Base-by-base conservation (phyloP, 2,329 filamentous ascomycete genomes). In the Stagonosporopsis tanaceti region DNA sequence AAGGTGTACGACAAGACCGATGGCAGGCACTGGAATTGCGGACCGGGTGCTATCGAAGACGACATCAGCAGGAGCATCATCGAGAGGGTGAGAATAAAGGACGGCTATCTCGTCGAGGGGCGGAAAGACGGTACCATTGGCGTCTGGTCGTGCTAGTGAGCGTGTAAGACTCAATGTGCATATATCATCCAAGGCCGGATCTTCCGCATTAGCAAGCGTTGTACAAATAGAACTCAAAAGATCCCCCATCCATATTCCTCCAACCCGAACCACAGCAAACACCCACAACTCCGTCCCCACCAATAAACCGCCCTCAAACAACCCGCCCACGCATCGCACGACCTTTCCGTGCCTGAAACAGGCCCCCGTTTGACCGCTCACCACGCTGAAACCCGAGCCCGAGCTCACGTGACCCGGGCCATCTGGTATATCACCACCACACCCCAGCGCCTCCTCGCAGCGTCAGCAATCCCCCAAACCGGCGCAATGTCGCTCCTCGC, bases 1-100 rank as follows among this genome's bases (percentile, higher is more conserved):
- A 99, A 99, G 80, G 90, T 99, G 58, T 99, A 98, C 79, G 95
- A 99, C 80, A 98, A 98, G 83, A 89, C 92, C 3, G 95, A 99
- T 74, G 93, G 93, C 38, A 84, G 92, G 60, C 95, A 98, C 77
- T 99, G 95, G 95, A 92, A 97, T 76, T 97, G 93, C 77, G 95
- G 95, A 50, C 89, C 92, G 2, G 94, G 93, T 34, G 87, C 90
- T 45, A 84, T 83, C 3, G 88, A 88, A 57, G 86, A 87, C 20
- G 87, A 90, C 50, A 84, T 87, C 54, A 84, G 57, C 22, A 63
- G 75, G 9, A 68, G 75, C 0, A 68, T 76, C 5, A 89, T 99
- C 20, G 93, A 98, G 78, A 87, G 86, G 58, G 94, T 98, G 56
- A 86, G 93, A 64, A 89, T 98, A 72, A 92, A 92, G 78, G 95